Conservation (phyloP, 495 filamentous ascomycete genomes). For the Platismatia glauca region DNA sequence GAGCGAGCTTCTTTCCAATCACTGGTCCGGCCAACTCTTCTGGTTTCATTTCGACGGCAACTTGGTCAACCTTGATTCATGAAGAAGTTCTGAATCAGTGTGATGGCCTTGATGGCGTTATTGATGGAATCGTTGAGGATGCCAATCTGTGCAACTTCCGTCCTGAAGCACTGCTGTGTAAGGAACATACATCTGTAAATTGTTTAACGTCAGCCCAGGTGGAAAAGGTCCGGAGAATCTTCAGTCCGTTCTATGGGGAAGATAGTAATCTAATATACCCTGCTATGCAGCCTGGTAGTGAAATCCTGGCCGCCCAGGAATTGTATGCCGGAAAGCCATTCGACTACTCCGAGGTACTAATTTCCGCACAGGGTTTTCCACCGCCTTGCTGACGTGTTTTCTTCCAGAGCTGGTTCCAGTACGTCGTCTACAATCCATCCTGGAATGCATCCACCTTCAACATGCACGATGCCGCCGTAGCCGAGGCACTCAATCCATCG, state of each 20-base stretch:
- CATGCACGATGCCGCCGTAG: constrained; percentile 32
- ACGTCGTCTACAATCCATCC: constrained; percentile 45
- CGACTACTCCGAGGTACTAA: constrained; percentile 26
- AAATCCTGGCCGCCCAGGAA: constrained; percentile 26
- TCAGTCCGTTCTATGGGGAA: constrained; percentile 42
- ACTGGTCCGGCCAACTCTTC: constrained; percentile 38
- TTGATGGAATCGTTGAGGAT: constrained; percentile 56
- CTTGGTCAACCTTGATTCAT: constrained; percentile 43
- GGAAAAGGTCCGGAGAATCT: constrained; percentile 43
- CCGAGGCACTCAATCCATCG: constrained; percentile 37
- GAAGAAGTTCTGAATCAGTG: constrained; percentile 56
- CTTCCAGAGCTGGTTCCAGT: constrained; percentile 40
- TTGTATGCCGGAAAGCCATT: constrained; percentile 37
- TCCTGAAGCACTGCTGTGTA: constrained; percentile 46
- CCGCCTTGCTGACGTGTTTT: not conserved
- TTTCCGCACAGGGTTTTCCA: not conserved
- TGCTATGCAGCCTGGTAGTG: constrained; percentile 40
- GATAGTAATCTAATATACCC: constrained; percentile 50
- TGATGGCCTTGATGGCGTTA: constrained; percentile 52
- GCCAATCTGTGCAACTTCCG: constrained; percentile 50
- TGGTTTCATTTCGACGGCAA: constrained; percentile 42
- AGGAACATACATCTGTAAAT: constrained; percentile 25
- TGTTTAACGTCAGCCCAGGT: constrained; percentile 53
- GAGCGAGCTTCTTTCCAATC: constrained; percentile 43
- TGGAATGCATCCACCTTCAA: constrained; percentile 40